A percentile compares a stretch with the other conserved stretches of the same genome.
Conservation (phyloP, 306 rosid genomes). For the Cicer pinnatifidum region DNA sequence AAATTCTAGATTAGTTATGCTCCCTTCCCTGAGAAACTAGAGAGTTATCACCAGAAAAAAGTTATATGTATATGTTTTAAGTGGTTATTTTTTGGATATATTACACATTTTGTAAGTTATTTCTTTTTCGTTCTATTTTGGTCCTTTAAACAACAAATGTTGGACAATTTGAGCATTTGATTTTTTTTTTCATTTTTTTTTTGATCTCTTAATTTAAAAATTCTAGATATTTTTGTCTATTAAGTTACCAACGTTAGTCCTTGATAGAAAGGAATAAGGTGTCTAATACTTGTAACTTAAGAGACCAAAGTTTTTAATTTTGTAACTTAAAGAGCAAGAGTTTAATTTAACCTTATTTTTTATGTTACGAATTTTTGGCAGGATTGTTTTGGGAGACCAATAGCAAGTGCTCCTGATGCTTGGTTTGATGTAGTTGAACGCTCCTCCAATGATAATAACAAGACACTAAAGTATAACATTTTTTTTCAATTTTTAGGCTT, state of each 20-base stretch:
- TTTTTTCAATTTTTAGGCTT: not conserved
- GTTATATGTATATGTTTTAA: not conserved
- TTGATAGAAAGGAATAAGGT: too few relatives aligned
- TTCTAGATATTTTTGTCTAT: too few relatives aligned
- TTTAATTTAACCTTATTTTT: not conserved
- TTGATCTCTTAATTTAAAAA: too few relatives aligned
- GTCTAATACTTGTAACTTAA: too few relatives aligned
- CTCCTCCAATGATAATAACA: conserved; percentile 83
- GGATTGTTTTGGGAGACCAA: conserved; percentile 97
- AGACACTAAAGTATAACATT: conserved; percentile 68
- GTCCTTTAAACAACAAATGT: too few relatives aligned
- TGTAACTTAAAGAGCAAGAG: too few relatives aligned
- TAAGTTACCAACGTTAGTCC: too few relatives aligned
- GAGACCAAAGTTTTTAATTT: too few relatives aligned
- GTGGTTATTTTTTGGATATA: not conserved
- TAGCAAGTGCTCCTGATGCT: conserved; percentile 92
- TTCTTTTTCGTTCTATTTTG: too few relatives aligned
- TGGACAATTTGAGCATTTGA: too few relatives aligned
- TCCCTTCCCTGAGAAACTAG: not conserved
- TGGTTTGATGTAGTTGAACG: conserved; percentile 99
- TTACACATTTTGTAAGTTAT: too few relatives aligned
- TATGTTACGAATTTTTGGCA: conserved; percentile 37
- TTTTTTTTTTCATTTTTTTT: too few relatives aligned
- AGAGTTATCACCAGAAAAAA: not conserved
- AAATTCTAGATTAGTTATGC: not conserved